Evolutionary conservation across 495 filamentous ascomycete genomes (phyloP).

Genomic region (Aspergillus asperescens): DNA sequence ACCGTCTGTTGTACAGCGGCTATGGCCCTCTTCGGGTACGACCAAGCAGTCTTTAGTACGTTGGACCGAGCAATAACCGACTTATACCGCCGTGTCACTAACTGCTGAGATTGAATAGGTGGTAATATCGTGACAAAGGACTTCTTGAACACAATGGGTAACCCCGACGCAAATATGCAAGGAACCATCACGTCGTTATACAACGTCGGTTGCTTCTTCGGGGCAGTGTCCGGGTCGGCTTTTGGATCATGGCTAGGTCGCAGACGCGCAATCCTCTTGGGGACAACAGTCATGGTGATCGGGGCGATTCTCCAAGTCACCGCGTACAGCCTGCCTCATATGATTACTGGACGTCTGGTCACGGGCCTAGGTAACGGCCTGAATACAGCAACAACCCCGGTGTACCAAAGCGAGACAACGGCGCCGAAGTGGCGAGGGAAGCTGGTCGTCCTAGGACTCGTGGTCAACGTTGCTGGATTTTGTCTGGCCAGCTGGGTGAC

Average conservation of each 20-base stretch:
- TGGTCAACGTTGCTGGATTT: slow-evolving; percentile 23
- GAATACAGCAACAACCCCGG: slow-evolving; percentile 58
- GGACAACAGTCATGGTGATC: slow-evolving; percentile 53
- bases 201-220: slow-evolving; percentile 57
- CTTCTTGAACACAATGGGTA: too few species aligned
- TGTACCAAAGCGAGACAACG: slow-evolving; percentile 62
- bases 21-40: slow-evolving; percentile 57
- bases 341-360: slow-evolving; percentile 55
- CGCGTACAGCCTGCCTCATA: slow-evolving; percentile 52
- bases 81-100: too few species aligned
- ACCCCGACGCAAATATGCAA: slow-evolving; percentile 43
- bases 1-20: slow-evolving; percentile 21
- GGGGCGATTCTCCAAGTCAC: slow-evolving; percentile 55
- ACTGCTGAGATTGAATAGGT: slow-evolving; percentile 37
- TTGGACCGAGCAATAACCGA: background rate
- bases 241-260: slow-evolving; percentile 53
- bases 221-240: slow-evolving; percentile 47
- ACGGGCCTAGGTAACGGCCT: slow-evolving; percentile 20
- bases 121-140: slow-evolving; percentile 51
- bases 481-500: slow-evolving; percentile 41
- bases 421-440: slow-evolving; percentile 55
- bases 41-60: slow-evolving; percentile 18
- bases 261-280: slow-evolving; percentile 51
- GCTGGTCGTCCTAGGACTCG: slow-evolving; percentile 45
- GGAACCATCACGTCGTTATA: slow-evolving; percentile 58